These are phyloP conservation scores for Prunus dulcis DNA, from an alignment of 306 rosid species.

Conservation along the genomic window DNA sequence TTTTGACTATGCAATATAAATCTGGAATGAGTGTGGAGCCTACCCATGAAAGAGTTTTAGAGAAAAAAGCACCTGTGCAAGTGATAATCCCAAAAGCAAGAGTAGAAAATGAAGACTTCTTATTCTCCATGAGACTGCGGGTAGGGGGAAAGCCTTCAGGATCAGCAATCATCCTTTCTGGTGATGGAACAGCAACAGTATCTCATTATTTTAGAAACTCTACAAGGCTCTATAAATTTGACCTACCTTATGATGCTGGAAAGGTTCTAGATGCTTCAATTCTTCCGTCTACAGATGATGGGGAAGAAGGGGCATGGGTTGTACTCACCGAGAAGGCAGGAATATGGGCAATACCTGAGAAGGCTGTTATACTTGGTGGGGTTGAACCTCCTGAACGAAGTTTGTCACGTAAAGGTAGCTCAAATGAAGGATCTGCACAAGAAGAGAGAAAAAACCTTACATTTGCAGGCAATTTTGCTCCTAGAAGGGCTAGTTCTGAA, in stretches of 20 bases:
- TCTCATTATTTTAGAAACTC: constrained; percentile 69
- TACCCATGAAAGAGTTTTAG: constrained; percentile 57
- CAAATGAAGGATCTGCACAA: constrained; percentile 84
- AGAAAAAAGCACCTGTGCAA: constrained; percentile 84
- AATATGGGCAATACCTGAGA: constrained; percentile 97
- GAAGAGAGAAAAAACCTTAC: constrained; percentile 75
- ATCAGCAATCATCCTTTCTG: constrained; percentile 78
- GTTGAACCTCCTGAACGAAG: constrained; percentile 98
- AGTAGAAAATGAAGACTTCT: constrained; percentile 74
- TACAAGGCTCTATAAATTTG: constrained; percentile 85
- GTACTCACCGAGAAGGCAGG: constrained; percentile 95
- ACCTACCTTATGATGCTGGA: constrained; percentile 95
- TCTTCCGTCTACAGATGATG: constrained; percentile 75
- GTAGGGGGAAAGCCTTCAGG: constrained; percentile 95
- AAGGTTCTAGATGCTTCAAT: constrained; percentile 95
- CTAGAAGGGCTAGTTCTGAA: constrained; percentile 78
- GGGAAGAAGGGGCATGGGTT: constrained; percentile 95
- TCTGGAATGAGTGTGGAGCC: constrained; percentile 46
- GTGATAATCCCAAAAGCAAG: constrained; percentile 96
- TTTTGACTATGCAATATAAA: constrained; percentile 84
- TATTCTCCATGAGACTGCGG: constrained; percentile 88
- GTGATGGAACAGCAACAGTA: constrained; percentile 92
- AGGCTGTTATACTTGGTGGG: constrained; percentile 91
- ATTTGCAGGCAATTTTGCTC: constrained; percentile 55
- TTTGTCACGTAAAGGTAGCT: constrained; percentile 94